Base-by-base conservation (phyloP, 2,329 filamentous ascomycete genomes). In the Ophiostoma novo-ulmi region DNA sequence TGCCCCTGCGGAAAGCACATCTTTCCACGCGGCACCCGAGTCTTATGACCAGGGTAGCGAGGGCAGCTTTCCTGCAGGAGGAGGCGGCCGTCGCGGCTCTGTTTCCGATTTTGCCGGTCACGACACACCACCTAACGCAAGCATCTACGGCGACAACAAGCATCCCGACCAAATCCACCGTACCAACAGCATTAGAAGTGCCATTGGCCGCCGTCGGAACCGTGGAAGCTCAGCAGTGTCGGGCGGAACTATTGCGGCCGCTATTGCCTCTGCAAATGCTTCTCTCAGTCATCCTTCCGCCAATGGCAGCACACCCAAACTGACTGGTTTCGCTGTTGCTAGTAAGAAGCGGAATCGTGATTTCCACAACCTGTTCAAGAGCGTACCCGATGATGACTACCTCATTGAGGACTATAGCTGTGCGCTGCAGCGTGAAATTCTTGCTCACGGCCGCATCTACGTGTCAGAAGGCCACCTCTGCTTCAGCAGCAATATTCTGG, bases 401-500 rank as follows among this genome's bases (percentile, higher is more conserved):
- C 85, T 99, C 36, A 98, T 99, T 74, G 95, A 99, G 78, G 95
- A 99, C 79, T 99, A 98, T 79, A 97, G 95, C 79, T 97, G 95
- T 78, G 95, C 95, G 4, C 80, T 99, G 72, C 95, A 99, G 79
- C 89, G 94, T 74, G 96, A 99, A 78, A 99, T 99, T 72, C 86
- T 99, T 48, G 88, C 97, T 7, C 95, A 97, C 75, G 95, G 95
- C 6, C 88, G 95, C 58, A 85, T 99, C 17, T 99, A 99, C 77
- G 92, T 99, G 61, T 98, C 95, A 0, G 95, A 99, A 81, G 94
- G 94, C 13, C 94, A 99, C 78, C 88, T 99, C 66, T 99, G 95
- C 82, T 99, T 99, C 80, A 97, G 94, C 77, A 98, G 95, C 83
- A 99, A 99, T 78, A 99, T 99, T 74, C 87, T 99, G 66, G 95